Evolutionary conservation across 2,329 filamentous ascomycete species (phyloP), one percentile per base, ranked within the genome.

Genomic region (Ophiostoma fasciatum): DNA sequence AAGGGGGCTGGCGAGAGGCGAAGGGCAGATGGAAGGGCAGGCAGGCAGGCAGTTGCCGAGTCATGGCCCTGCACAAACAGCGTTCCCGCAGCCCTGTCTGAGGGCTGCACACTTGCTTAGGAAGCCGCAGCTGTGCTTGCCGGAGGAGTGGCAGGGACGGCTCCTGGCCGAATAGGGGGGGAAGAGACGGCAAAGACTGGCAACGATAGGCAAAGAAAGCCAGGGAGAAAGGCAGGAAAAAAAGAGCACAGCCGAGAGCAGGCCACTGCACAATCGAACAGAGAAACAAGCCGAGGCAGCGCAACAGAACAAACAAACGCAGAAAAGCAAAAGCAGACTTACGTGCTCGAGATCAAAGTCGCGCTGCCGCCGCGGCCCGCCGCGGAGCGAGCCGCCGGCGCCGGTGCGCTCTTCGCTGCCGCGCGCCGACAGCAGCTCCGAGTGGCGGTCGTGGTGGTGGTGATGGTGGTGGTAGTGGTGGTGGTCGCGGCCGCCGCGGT

Each of bases 271-370:
- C 14, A n/a, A 9, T 14, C 13, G 28, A 17, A 27, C 7, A 25
- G 13, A 25, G 12, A 27, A 12, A 33, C 40, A 23, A 28, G 19
- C 14, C 18, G 6, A 25, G n/a, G n/a, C n/a, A 33, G 35, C 12
- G 9, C 13, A 34, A 19, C n/a, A 30, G 8, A 19, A 18, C 11
- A 28, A 15, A 23, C 40, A 15, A 4, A n/a, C 4, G 19, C n/a
- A 17, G 8, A 5, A 14, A 14, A 18, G 3, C 15, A 12, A 26
- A 13, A 2, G 7, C 30, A 18, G n/a, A 68, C 71, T 68, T 54
- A 85, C 82, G 65, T 78, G 78, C 54, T 92, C 83, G 36, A 90
- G 68, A 42, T 92, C 83, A 55, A 78, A 82, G 49, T 92, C 83
- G 42, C 83, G 72, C 42, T 76, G 73, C 47, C 83, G 67, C 54